These are phyloP conservation scores for Fusarium sp. DNA, from an alignment of 2,329 filamentous ascomycete species.

Conservation along the genomic window DNA sequence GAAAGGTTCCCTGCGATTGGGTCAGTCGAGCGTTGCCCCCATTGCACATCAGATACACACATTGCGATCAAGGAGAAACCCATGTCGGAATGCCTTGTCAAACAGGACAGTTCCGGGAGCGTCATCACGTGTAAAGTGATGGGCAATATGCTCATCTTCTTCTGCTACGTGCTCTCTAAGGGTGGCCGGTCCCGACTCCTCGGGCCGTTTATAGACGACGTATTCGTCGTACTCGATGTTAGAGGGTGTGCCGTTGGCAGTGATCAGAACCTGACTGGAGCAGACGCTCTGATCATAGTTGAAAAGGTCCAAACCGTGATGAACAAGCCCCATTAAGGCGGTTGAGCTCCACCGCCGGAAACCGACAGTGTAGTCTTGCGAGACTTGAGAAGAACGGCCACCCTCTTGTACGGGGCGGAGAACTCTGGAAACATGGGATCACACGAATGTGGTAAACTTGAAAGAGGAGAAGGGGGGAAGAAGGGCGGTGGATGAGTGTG, in stretches of 20 bases:
- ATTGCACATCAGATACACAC: conserved; percentile 21
- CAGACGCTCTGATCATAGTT: conserved; percentile 49
- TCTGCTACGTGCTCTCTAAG: conserved; percentile 10
- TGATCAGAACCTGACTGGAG: conserved; percentile 49
- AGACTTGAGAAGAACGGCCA: conserved; percentile 37
- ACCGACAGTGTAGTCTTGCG: conserved; percentile 37
- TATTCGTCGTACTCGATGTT: conserved; percentile 53
- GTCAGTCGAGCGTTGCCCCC: neutral
- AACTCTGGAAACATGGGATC: conserved; percentile 36
- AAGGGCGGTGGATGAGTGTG: neutral
- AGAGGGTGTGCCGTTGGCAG: conserved; percentile 42
- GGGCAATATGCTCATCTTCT: conserved; percentile 43
- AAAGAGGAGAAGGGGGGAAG: neutral
- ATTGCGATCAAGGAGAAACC: conserved; percentile 43
- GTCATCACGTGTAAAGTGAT: conserved; percentile 49
- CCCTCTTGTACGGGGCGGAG: conserved; percentile 36
- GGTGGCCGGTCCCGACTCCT: conserved; percentile 18
- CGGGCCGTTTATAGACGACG: conserved; percentile 47
- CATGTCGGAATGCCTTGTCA: conserved; percentile 47
- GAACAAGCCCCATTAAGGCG: conserved; percentile 41
- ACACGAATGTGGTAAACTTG: neutral
- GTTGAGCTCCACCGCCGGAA: conserved; percentile 38
- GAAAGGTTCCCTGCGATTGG: conserved; percentile 39
- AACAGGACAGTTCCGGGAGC: conserved; percentile 46
- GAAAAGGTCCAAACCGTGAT: conserved; percentile 49